Evolutionary conservation across 345 rosid species (phyloP), one percentile per base, ranked within the genome.

Genomic region (Psidium friedrichsthalianum): DNA sequence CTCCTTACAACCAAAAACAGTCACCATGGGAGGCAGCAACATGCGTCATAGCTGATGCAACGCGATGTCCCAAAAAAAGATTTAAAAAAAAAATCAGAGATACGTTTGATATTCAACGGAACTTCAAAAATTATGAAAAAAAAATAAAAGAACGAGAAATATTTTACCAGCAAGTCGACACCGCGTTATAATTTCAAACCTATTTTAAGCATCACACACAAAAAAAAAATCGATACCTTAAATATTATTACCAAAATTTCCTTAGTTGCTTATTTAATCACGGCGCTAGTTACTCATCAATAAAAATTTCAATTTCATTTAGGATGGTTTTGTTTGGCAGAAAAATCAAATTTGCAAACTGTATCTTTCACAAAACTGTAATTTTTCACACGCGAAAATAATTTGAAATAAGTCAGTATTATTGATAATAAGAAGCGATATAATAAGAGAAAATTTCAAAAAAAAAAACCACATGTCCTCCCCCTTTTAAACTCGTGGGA

Each of bases 301-400:
- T 3, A 18, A 32, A 16, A 29, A 18, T 11, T 32, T 69, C 25
- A 1, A 36, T 69, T 0, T 5, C 25, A 4, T 3, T 2, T 36
- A 8, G 0, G 0, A 0, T 64, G 24, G 0, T 3, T 64, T 3
- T 32, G 10, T 32, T 32, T 32, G 2, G 29, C 0, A 5, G 1
- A 3, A 3, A 64, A 29, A 3, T 61, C 1, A 29, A 6, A 64
- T 15, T 64, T 16, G 24, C 4, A 69, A 69, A 51, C 11, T 3
- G 11, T 3, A 10, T 51, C 52, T 2, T 51, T 51, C 11, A 49
- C 4, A 10, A 51, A 49, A 51, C 14, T 11, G 11, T 51, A 51
- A 51, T 8, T 8, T 49, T 49, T 49, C 12, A 9, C 51, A 49
- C 51, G 11, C 51, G 51, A 49, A 49, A 49, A 49, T 49, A 51